Percentiles rank a stretch among this genome's conserved stretches.
Conservation (phyloP, 2,329 filamentous ascomycete genomes). For the Monosporascus sp. region DNA sequence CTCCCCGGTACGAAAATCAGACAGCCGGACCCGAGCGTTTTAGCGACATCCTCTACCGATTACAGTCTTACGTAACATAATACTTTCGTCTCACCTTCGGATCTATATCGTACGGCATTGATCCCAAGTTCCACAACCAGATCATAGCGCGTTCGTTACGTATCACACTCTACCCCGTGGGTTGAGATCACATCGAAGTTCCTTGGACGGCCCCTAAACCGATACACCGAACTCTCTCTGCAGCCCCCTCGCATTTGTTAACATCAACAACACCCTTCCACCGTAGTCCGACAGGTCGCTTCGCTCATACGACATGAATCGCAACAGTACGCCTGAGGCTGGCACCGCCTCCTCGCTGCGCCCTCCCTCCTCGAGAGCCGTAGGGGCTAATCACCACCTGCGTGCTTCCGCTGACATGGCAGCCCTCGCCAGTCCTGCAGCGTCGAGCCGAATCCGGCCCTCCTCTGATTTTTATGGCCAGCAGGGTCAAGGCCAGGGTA, state of each 20-base stretch:
- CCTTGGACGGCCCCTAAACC: neutral
- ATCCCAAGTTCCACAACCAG: neutral
- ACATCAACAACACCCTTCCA: neutral
- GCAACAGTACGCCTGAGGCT: constrained; percentile 95
- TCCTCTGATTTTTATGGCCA: constrained; percentile 93
- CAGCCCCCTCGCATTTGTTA: neutral
- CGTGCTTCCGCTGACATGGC: constrained; percentile 96
- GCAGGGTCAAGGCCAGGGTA: constrained; percentile 61
- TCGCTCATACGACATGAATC: constrained; percentile 48
- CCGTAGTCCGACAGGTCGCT: neutral
- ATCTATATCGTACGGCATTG: neutral
- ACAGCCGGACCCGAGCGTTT: neutral
- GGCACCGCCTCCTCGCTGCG: constrained; percentile 76
- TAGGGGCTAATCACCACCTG: constrained; percentile 77
- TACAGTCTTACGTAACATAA: neutral
- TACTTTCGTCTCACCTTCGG: neutral
- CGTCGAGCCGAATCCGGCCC: constrained; percentile 78
- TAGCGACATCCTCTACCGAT: neutral
- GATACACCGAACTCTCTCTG: neutral
- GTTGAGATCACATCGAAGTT: neutral
- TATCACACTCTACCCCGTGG: neutral
- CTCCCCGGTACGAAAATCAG: neutral
- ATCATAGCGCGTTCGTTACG: neutral
- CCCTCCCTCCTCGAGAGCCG: constrained; percentile 70
- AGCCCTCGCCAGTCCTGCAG: constrained; percentile 61